phyloP scores from a whole-genome alignment of 2,329 filamentous ascomycete species.

The Acephala macrosclerotiorum region DNA sequence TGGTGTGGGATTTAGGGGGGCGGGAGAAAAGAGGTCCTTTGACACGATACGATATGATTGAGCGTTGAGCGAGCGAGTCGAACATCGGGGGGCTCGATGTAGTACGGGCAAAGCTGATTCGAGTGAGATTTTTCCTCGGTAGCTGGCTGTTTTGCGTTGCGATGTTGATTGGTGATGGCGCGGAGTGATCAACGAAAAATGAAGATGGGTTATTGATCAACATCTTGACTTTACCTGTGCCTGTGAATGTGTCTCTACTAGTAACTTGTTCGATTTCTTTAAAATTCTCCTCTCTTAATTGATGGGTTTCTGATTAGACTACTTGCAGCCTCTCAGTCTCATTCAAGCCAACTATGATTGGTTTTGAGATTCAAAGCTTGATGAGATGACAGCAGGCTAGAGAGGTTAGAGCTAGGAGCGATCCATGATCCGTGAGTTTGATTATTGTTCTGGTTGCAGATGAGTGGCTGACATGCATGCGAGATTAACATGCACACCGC shows the following conservation, averaged over 20 bases:
- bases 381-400: too few relatives aligned
- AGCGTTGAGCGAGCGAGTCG: neutral
- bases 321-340: too few relatives aligned
- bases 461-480: too few relatives aligned
- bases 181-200: conserved; percentile 2
- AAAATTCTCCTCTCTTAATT: neutral
- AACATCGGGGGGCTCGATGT: neutral
- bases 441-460: too few relatives aligned
- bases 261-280: neutral
- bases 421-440: too few relatives aligned
- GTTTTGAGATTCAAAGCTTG: too few relatives aligned
- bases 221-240: neutral
- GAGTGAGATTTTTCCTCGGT: conserved; percentile 7
- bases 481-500: neutral
- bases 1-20: neutral
- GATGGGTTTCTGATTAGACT: neutral
- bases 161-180: neutral
- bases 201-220: conserved; percentile 4
- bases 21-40: neutral
- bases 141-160: neutral
- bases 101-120: neutral
- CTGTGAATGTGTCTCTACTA: neutral
- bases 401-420: too few relatives aligned
- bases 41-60: conserved; percentile 1
- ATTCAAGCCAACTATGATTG: too few relatives aligned